Percentiles rank a stretch among this genome's conserved stretches.
Evolutionary conservation across 306 rosid genomes (phyloP).

Genomic region (Quercus bicolor): DNA sequence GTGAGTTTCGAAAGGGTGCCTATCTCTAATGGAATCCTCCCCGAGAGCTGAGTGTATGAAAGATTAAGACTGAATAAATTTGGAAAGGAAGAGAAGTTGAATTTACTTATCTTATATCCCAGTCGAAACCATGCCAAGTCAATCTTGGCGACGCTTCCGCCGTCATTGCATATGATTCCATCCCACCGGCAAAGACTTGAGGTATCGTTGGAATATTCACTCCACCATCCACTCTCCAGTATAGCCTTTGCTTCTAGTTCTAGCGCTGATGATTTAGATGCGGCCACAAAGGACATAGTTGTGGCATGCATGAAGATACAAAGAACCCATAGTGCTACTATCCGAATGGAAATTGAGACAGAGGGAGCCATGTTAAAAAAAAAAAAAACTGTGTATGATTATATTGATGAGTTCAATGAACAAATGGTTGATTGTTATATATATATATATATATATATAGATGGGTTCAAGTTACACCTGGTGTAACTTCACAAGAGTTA

Average conservation of each 20-base stretch:
- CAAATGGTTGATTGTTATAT: not conserved
- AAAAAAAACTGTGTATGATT: not conserved
- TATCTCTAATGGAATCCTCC: not conserved
- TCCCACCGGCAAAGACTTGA: not conserved
- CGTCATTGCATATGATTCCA: not conserved
- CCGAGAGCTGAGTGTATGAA: not conserved
- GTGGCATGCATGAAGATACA: not conserved
- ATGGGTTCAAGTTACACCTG: too few relatives aligned
- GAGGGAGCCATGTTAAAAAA: not conserved
- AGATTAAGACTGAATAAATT: not conserved
- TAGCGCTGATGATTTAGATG: not conserved
- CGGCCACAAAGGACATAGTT: not conserved
- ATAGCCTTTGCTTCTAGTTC: not conserved
- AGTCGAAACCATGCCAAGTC: not conserved
- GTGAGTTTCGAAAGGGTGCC: not conserved
- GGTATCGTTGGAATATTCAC: not conserved
- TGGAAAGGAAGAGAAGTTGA: not conserved
- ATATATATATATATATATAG: too few relatives aligned
- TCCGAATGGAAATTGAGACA: not conserved
- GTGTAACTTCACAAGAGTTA: too few relatives aligned
- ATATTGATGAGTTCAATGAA: not conserved
- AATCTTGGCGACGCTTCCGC: not conserved
- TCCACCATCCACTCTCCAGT: slow-evolving; percentile 3
- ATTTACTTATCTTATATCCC: not conserved
- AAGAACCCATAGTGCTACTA: not conserved